These are phyloP conservation scores for Oryza glumipatula DNA, from an alignment of 176 grass and related monocot genomes.

Conservation along the genomic window DNA sequence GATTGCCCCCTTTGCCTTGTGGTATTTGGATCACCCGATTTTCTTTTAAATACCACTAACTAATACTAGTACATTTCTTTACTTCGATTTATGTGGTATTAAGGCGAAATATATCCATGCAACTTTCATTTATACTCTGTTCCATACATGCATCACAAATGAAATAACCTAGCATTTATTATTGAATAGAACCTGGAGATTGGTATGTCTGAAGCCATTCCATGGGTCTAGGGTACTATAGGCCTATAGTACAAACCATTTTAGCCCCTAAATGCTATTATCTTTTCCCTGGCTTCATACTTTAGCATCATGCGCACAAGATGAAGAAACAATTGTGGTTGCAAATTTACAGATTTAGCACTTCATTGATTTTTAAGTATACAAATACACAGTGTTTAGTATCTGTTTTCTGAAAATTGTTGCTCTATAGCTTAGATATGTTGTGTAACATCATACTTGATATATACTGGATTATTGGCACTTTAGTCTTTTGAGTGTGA, in stretches of 20 bases:
- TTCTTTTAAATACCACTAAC: background rate
- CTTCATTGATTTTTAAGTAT: background rate
- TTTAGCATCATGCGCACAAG: background rate
- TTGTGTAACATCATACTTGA: background rate
- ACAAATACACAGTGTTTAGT: background rate
- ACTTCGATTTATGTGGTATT: background rate
- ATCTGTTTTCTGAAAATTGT: background rate
- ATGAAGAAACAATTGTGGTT: background rate
- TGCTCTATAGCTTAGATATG: background rate
- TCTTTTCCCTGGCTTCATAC: background rate
- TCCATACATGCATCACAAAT: background rate
- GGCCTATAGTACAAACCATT: background rate
- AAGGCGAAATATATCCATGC: background rate
- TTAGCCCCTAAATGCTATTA: background rate
- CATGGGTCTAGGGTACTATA: background rate
- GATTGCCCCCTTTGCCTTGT: background rate
- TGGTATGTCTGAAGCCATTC: background rate
- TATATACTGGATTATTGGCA: background rate
- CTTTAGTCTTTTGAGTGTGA: background rate
- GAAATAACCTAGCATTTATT: background rate
- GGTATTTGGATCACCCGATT: background rate
- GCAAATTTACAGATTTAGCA: background rate
- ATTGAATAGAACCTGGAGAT: background rate
- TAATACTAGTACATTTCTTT: background rate
- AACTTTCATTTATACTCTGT: background rate